Evolutionary conservation across 1,284 basidiomycete genomes (phyloP).

Genomic region (Sporisorium sorghi): DNA sequence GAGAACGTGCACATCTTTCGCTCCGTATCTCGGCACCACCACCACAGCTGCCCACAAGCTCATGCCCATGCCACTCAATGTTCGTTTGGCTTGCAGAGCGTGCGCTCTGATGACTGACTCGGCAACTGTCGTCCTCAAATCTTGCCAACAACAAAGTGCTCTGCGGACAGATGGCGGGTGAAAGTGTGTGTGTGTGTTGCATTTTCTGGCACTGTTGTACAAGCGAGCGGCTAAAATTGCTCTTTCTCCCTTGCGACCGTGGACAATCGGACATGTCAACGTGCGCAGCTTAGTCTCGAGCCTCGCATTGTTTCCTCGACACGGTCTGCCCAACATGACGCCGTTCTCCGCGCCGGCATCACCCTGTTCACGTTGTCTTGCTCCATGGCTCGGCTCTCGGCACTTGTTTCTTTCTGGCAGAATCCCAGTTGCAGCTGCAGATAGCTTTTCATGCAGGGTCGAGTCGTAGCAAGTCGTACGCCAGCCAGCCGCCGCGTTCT

Average conservation of each 20-base stretch:
- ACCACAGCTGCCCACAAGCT: too few relatives aligned
- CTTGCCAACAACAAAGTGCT: too few relatives aligned
- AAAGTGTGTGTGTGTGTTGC: too few relatives aligned
- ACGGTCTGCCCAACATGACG: neutral
- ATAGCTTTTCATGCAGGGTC: slow-evolving; percentile 12
- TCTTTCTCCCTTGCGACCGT: slow-evolving; percentile 18
- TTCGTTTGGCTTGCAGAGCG: neutral
- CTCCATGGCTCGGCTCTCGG: neutral
- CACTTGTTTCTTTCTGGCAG: neutral
- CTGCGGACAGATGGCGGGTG: too few relatives aligned
- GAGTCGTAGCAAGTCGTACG: neutral
- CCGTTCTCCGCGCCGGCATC: slow-evolving; percentile 11
- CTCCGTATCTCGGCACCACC: neutral
- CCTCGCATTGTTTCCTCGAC: neutral
- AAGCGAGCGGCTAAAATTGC: too few relatives aligned
- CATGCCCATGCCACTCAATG: neutral
- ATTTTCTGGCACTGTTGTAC: neutral
- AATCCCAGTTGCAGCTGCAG: neutral
- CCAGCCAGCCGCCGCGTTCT: neutral
- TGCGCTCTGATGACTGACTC: neutral
- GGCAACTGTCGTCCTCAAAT: too few relatives aligned
- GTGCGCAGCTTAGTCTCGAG: slow-evolving; percentile 29
- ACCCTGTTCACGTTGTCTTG: slow-evolving; percentile 24
- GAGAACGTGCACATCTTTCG: slow-evolving; percentile 33
- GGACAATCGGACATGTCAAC: slow-evolving; percentile 37